Evolutionary conservation across 2,329 filamentous ascomycete genomes (phyloP).

Genomic region (Apiospora hydei): DNA sequence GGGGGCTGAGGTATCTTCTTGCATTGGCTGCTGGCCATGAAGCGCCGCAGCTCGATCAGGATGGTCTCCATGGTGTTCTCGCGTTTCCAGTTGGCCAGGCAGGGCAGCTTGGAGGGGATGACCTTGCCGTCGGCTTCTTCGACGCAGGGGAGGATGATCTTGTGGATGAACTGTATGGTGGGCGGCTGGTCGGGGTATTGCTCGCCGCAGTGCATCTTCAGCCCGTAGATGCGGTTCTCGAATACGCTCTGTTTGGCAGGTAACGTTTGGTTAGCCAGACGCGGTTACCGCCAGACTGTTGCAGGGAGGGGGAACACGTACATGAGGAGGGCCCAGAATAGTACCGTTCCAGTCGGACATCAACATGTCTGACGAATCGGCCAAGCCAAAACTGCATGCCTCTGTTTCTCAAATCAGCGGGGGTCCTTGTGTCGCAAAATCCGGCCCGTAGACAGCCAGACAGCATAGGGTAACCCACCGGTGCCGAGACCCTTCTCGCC

Average conservation of each 20-base stretch:
- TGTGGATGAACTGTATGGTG: conserved; percentile 88
- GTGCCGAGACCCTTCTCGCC: conserved; percentile 97
- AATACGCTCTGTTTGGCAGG: conserved; percentile 75
- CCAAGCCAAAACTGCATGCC: conserved; percentile 95
- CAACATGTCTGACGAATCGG: conserved; percentile 90
- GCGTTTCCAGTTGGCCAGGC: conserved; percentile 88
- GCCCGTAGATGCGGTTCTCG: conserved; percentile 98
- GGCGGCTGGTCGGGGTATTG: conserved; percentile 91
- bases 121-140: conserved; percentile 82
- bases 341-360: conserved; percentile 99
- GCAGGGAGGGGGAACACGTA: conserved; percentile 55
- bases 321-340: conserved; percentile 94
- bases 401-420: conserved; percentile 60
- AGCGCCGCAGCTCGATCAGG: conserved; percentile 85
- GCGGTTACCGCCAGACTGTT: not conserved
- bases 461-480: conserved; percentile 59
- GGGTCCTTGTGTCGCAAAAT: not conserved
- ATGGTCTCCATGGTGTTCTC: conserved; percentile 96
- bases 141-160: conserved; percentile 96
- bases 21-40: conserved; percentile 89
- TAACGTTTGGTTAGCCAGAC: not conserved
- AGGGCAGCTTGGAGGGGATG: conserved; percentile 82
- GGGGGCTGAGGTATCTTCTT: conserved; percentile 96
- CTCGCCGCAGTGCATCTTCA: conserved; percentile 93
- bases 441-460: not conserved